phyloP scores from a whole-genome alignment of 2,329 filamentous ascomycete species.

The Ramularia collo-cygni region DNA sequence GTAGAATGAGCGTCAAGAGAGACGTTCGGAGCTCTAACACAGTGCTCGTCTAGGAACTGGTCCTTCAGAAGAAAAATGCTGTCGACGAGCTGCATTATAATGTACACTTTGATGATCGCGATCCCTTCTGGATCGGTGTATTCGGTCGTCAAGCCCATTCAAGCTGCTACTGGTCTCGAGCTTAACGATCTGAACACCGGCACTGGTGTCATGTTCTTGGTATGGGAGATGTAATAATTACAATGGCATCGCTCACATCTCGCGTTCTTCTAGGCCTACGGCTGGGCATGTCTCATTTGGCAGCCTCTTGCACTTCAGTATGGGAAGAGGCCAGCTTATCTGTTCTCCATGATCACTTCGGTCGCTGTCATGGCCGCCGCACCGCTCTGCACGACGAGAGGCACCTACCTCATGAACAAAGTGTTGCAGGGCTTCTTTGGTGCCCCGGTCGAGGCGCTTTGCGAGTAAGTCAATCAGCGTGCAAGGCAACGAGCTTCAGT shows the following conservation, averaged over 20 bases:
- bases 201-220: conserved; percentile 47
- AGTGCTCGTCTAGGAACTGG: conserved; percentile 32
- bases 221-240: neutral
- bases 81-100: conserved; percentile 33
- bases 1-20: neutral
- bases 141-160: conserved; percentile 43
- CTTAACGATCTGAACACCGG: conserved; percentile 41
- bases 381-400: conserved; percentile 38
- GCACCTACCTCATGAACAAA: conserved; percentile 42
- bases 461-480: conserved; percentile 21
- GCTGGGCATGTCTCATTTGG: conserved; percentile 47
- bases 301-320: conserved; percentile 47
- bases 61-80: conserved; percentile 36
- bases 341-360: conserved; percentile 36
- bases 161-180: conserved; percentile 40
- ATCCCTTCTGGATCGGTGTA: conserved; percentile 45
- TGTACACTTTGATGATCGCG: conserved; percentile 44
- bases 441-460: conserved; percentile 44
- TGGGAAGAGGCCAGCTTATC: conserved; percentile 43
- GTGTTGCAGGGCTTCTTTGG: conserved; percentile 44
- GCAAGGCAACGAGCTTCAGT: too few species aligned
- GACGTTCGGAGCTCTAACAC: neutral
- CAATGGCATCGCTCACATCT: too few species aligned
- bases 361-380: conserved; percentile 39
- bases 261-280: conserved; percentile 32